Base-by-base conservation (phyloP, 495 filamentous ascomycete species). In the Talaromyces borbonicus region DNA sequence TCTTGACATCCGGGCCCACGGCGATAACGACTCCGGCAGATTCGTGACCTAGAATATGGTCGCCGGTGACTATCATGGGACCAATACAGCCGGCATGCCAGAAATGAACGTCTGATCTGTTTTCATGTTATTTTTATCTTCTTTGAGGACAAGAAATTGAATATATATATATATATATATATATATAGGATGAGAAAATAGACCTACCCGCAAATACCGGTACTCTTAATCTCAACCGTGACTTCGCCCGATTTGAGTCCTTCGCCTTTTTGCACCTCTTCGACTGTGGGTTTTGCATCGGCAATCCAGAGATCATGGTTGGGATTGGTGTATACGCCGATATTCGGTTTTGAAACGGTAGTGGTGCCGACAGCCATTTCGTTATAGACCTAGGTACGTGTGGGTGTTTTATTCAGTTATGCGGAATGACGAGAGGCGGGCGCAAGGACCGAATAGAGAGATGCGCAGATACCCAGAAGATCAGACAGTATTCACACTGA, bases 261-360 rank as follows among this genome's bases (percentile, higher is more conserved):
- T 43, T 80, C 73, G 26, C 82, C 84, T 37, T 71, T 78, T 58
- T 82, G 74, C 24, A 92, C 77, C 49, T 80, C 78, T 58, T 93
- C 85, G 4, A 85, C 66, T 12, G 77, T 80, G 1, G 90, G 90
- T 45, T 71, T 69, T 1, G 87, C 79, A 33, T 87, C 82, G 42
- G 76, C 84, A 33, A 95, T 80, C 86, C 90, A 97, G 42, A 97
- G 71, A 52, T 95, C 84, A 59, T 97, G 90, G 22, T 77, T 73
- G 23, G 90, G 87, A 65, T 95, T 93, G 40, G 90, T 97, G 73
- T 83, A 97, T 42, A 95, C 88, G 54, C 86, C 90, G 55, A 97
- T 90, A 66, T 95, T 97, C 47, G 85, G 60, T 72, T 93, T 94
- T 19, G 65, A 42, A 20, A 27, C n/a, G 19, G 27, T 29, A n/a